Evolutionary conservation across 2,329 filamentous ascomycete genomes (phyloP).

Genomic region (Verticillium klebahnii): DNA sequence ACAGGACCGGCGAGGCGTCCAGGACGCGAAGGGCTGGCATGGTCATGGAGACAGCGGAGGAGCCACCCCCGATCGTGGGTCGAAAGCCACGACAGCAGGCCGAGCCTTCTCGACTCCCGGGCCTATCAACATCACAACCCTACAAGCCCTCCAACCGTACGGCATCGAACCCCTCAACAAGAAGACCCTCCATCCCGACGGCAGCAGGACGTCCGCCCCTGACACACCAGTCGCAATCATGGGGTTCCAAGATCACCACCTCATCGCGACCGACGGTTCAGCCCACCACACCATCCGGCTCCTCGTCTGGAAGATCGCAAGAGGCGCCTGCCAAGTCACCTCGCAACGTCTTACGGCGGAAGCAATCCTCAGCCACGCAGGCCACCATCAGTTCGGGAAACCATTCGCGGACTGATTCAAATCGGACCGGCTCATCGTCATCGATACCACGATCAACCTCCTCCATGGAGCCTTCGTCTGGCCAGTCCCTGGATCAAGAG

Average conservation of each 20-base stretch:
- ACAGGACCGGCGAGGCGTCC: slow-evolving; percentile 31
- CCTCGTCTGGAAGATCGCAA: slow-evolving; percentile 27
- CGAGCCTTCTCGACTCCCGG: slow-evolving; percentile 5
- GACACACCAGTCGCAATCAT: slow-evolving; percentile 38
- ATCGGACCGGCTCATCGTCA: slow-evolving; percentile 36
- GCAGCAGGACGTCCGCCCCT: slow-evolving; percentile 28
- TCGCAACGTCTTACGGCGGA: slow-evolving; percentile 43
- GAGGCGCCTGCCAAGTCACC: slow-evolving; percentile 25
- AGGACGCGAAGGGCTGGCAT: slow-evolving; percentile 20
- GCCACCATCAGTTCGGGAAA: slow-evolving; percentile 26
- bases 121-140: slow-evolving; percentile 12
- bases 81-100: slow-evolving; percentile 8
- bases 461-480: slow-evolving; percentile 27
- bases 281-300: slow-evolving; percentile 20
- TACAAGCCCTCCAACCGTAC: slow-evolving; percentile 25
- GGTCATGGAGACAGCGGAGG: slow-evolving; percentile 11
- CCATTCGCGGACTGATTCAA: slow-evolving; percentile 28
- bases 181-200: slow-evolving; percentile 20
- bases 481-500: slow-evolving; percentile 34
- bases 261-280: slow-evolving; percentile 26
- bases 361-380: slow-evolving; percentile 41
- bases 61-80: slow-evolving; percentile 7
- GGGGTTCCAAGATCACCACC: slow-evolving; percentile 30
- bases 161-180: slow-evolving; percentile 27
- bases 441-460: slow-evolving; percentile 33